These are phyloP conservation scores for Erythrophleum ivorense DNA, from an alignment of 331 rosid species.

Conservation along the genomic window DNA sequence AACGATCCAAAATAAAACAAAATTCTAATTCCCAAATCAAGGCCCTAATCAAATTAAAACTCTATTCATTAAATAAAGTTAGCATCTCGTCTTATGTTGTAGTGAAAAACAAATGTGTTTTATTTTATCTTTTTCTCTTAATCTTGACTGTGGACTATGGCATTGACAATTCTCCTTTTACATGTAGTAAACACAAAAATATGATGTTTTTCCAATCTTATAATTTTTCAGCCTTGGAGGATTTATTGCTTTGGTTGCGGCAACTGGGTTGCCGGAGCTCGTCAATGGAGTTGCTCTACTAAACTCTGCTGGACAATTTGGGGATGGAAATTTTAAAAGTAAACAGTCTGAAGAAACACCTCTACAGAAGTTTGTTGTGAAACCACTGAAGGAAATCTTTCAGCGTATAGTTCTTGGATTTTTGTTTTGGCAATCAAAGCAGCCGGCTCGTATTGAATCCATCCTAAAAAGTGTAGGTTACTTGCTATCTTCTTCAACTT, in stretches of 20 bases:
- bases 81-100: constrained; percentile 8
- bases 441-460: constrained; percentile 75
- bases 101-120: not conserved
- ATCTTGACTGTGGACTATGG: not conserved
- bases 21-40: no score
- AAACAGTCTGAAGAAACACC: constrained; percentile 64
- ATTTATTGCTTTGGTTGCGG: constrained; percentile 86
- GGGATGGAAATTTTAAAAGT: constrained; percentile 53
- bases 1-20: no score
- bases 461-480: constrained; percentile 80
- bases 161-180: not conserved
- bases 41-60: no score
- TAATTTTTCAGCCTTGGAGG: constrained; percentile 92
- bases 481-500: constrained; percentile 25
- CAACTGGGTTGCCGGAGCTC: constrained; percentile 69
- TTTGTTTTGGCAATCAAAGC: constrained; percentile 95
- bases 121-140: no score
- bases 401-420: constrained; percentile 84
- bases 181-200: not conserved
- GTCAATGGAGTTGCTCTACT: constrained; percentile 79
- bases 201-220: constrained; percentile 31
- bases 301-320: constrained; percentile 94
- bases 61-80: not conserved
- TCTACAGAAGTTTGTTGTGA: constrained; percentile 62
- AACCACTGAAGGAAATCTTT: constrained; percentile 81